Evolutionary conservation across 805 yeast species (phyloP).

Genomic region (Komagataella mondaviorum): DNA sequence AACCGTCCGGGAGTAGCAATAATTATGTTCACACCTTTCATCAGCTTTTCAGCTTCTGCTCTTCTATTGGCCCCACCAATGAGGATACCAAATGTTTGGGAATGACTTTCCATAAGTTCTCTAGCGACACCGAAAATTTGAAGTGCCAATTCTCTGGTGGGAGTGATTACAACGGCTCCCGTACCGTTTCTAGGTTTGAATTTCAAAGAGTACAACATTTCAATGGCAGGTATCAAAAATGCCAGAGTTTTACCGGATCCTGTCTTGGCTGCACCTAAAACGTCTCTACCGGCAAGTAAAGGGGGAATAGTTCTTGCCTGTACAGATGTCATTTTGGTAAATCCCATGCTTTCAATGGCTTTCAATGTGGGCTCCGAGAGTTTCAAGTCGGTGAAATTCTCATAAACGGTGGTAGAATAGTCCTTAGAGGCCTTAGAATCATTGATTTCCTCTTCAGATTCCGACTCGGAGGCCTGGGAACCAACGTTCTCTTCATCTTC

Average conservation of each 20-base stretch:
- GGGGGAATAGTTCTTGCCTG: slow-evolving; percentile 97
- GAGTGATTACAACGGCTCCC: slow-evolving; percentile 90
- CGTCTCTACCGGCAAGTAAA: slow-evolving; percentile 90
- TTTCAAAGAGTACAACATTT: slow-evolving; percentile 74
- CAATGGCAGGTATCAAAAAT: slow-evolving; percentile 90
- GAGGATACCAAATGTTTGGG: slow-evolving; percentile 92
- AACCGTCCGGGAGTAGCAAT: slow-evolving; percentile 98
- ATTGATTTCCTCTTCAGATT: background rate
- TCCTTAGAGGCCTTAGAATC: slow-evolving; percentile 1
- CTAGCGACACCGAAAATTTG: slow-evolving; percentile 97
- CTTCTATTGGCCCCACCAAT: slow-evolving; percentile 98
- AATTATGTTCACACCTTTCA: slow-evolving; percentile 84
- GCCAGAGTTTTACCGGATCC: slow-evolving; percentile 98
- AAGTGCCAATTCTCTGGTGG: slow-evolving; percentile 94
- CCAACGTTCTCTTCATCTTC: background rate
- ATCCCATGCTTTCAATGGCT: slow-evolving; percentile 83
- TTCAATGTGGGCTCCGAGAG: slow-evolving; percentile 73
- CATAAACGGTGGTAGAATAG: slow-evolving; percentile 12
- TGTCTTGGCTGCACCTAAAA: slow-evolving; percentile 98
- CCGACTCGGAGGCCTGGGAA: background rate
- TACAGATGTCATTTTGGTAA: slow-evolving; percentile 82
- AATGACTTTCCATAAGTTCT: slow-evolving; percentile 79
- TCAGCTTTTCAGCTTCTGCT: slow-evolving; percentile 90
- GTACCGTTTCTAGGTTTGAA: slow-evolving; percentile 98
- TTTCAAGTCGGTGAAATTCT: slow-evolving; percentile 35